Conservation (phyloP, 192 early-diverging fungal species). For the Dissophora ornata region DNA sequence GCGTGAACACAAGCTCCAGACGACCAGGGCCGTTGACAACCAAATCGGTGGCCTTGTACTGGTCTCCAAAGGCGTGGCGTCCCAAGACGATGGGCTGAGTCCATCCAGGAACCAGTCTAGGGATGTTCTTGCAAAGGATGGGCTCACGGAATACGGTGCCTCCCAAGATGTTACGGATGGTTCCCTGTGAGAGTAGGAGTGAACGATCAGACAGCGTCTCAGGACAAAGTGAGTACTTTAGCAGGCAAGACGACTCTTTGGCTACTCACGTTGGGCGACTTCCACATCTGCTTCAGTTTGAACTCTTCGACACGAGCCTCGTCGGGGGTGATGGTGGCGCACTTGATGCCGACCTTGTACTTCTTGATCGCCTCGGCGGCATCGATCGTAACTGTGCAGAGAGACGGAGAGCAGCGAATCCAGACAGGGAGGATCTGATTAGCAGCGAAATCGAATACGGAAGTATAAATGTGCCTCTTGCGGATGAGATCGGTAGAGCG, state of each 20-base stretch:
- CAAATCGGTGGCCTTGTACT: constrained; percentile 97
- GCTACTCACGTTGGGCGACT: constrained; percentile 90
- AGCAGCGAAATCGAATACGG: too few species aligned
- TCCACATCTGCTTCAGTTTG: constrained; percentile 98
- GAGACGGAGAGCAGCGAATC: not conserved
- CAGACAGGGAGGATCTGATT: not conserved
- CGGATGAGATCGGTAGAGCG: too few species aligned
- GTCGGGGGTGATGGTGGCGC: constrained; percentile 98
- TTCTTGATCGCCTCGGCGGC: constrained; percentile 96
- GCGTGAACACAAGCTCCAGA: constrained; percentile 91
- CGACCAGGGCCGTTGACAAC: constrained; percentile 89
- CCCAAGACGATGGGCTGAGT: constrained; percentile 96
- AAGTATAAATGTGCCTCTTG: too few species aligned
- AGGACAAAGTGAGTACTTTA: not conserved
- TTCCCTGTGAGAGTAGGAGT: too few species aligned
- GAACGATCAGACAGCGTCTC: too few species aligned
- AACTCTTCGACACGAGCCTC: constrained; percentile 95
- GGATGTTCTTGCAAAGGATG: constrained; percentile 92
- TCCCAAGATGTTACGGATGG: constrained; percentile 95
- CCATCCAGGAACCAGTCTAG: constrained; percentile 93
- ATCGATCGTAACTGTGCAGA: constrained; percentile 81
- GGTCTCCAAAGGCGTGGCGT: constrained; percentile 97
- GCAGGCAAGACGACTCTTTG: not conserved
- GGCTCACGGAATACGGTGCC: constrained; percentile 99
- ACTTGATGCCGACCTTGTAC: constrained; percentile 99